Base-by-base conservation (phyloP, 2,329 filamentous ascomycete species). In the Cytospora mali region DNA sequence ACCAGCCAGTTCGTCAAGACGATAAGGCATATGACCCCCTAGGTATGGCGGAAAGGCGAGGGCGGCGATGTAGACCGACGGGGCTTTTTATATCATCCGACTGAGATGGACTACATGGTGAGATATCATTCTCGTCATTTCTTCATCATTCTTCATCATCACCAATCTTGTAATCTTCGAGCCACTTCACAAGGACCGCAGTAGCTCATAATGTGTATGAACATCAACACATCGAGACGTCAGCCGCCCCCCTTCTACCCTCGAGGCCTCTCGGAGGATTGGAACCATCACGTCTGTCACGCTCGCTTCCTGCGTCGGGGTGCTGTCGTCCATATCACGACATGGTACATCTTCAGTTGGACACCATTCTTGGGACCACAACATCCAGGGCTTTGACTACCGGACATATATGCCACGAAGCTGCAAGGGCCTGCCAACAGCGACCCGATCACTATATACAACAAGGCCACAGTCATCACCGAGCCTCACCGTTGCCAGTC, bases 141-240 rank as follows among this genome's bases (percentile, higher is more conserved):
- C 35, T 7, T 46, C 39, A 46, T 46, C n/a, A 1, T 46, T 11
- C 18, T 21, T 11, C 42, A 46, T 46, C n/a, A 9, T 4, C 42
- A 4, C 23, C 42, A 4, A 6, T 13, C 31, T 33, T 6, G 31
- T 13, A 33, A 33, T 11, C 39, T 7, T n/a, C 18, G 0, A 46
- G n/a, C 11, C 6, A 3, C 39, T 1, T 46, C n/a, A 6, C 39
- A 46, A 21, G 7, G 9, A 7, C 21, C 10, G n/a, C 18, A 10
- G 2, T 9, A 46, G 18, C 10, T 7, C 6, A 21, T 18, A n/a
- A 60, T 60, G 58, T 60, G 58, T 18, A 60, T 54, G 58, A 60
- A 60, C 23, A 18, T 54, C 6, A 48, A 33, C 16, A 21, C 39
- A 18, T 14, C 51, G 10, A 25, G 21, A 23, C 28, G 29, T 21